Base-by-base conservation (phyloP, 768 basidiomycete genomes). In the Scleroderma bovista region DNA sequence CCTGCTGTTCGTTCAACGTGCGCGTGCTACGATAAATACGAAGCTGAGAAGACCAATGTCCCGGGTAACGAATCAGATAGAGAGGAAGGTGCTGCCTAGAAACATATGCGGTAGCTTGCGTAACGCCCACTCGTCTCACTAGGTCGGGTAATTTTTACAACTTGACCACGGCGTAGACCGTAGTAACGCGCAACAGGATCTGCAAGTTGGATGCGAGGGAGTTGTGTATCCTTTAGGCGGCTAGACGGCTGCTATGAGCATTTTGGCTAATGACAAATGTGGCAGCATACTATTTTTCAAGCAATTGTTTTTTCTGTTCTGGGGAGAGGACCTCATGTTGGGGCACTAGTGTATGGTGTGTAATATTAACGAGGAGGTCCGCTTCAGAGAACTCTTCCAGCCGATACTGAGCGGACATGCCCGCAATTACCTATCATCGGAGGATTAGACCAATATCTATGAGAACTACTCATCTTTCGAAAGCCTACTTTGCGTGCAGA, bases 101-200 rank as follows among this genome's bases (percentile, higher is more conserved):
- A 92, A 72, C 89, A 91, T 66, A 93, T 89, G 54, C 90, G 86
- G 74, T 93, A 93, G 63, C 89, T 92, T 46, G 90, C 87, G 60
- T 93, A 94, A 52, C 91, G 82, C 45, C 95, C 95, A 55, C 88
- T 90, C 16, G 96, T 99, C 75, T 98, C 96, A 69, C 90, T 93
- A 23, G 93, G 90, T 60, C 96, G 76, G 52, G 88, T 97, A 60
- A 99, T 98, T 75, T 96, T 97, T 69, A 99, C 96, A 42, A 99
- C 96, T 67, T 95, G 92, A 23, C 95, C 94, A 44, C 96, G 81
- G 60, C 84, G 80, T 50, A 99, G 80, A 46, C 96, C 96, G 72
- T 97, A 99, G 69, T 99, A 98, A 51, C 94, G 83, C 37, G 96
- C 93, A n/a, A 99, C 95, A 10, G 96, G 96, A 68, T 99, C 96